Percentiles rank a stretch among this genome's conserved stretches.
Conservation (phyloP, 129 eudicot species). For the Saussurea involucrata region DNA sequence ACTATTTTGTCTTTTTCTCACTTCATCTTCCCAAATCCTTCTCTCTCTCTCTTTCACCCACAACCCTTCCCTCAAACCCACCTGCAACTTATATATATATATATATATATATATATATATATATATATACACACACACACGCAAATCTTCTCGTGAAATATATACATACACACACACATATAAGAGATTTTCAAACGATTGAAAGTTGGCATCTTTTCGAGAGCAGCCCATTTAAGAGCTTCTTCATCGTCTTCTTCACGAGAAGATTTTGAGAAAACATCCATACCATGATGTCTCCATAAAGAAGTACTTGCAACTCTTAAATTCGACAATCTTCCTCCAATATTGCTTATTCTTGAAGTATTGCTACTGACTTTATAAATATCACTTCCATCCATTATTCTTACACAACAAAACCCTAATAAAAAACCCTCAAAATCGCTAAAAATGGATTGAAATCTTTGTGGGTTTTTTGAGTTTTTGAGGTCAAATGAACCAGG, state of each 20-base stretch:
- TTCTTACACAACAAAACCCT: neutral
- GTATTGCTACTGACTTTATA: constrained; percentile 20
- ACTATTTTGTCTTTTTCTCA: no score
- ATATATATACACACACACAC: no score
- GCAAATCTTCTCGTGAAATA: no score
- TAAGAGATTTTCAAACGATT: constrained; percentile 58
- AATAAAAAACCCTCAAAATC: neutral
- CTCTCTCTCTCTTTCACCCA: no score
- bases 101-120: no score
- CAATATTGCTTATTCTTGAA: constrained; percentile 3
- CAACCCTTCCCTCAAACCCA: no score
- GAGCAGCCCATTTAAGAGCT: constrained; percentile 82
- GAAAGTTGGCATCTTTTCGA: constrained; percentile 71
- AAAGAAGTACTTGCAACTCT: constrained; percentile 39
- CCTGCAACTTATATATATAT: no score
- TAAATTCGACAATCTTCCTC: constrained; percentile 33
- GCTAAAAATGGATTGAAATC: neutral
- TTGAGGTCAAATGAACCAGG: neutral
- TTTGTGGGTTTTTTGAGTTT: constrained; percentile 1
- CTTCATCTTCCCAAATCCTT: no score
- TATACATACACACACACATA: no score
- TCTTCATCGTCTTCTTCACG: constrained; percentile 76
- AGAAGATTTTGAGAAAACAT: constrained; percentile 45
- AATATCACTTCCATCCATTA: constrained; percentile 26
- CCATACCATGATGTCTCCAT: constrained; percentile 44